Percentiles rank a stretch among this genome's conserved stretches.
Evolutionary conservation across 2,329 filamentous ascomycete species (phyloP).

Genomic region (Onygenales sp.): DNA sequence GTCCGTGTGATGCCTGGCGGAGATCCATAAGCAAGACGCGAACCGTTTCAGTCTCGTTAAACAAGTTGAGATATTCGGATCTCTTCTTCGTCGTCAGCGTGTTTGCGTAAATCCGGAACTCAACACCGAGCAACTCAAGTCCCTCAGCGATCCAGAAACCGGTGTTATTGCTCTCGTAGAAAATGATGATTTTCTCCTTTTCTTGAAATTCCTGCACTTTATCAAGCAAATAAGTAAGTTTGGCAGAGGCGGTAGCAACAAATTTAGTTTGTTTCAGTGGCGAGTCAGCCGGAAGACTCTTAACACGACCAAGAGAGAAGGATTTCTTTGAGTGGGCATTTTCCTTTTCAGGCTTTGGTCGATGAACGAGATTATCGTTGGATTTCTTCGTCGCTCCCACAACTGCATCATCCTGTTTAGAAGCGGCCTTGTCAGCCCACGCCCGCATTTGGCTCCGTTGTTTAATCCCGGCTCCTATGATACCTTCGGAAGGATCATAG

Average conservation of each 20-base stretch:
- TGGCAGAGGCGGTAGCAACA: conserved; percentile 74
- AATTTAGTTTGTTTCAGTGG: conserved; percentile 53
- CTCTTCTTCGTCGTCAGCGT: conserved; percentile 52
- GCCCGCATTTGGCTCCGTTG: conserved; percentile 19
- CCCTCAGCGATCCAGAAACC: conserved; percentile 79
- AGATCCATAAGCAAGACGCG: conserved; percentile 85
- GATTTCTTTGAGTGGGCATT: conserved; percentile 22
- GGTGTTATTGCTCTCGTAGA: conserved; percentile 81
- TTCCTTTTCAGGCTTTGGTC: conserved; percentile 15
- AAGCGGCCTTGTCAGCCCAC: too few species aligned
- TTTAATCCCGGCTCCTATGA: conserved; percentile 33
- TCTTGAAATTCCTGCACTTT: conserved; percentile 58
- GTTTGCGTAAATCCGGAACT: conserved; percentile 49
- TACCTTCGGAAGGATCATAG: conserved; percentile 29
- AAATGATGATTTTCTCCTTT: conserved; percentile 79
- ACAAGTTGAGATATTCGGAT: conserved; percentile 67
- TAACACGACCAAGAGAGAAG: conserved; percentile 13
- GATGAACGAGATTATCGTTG: conserved; percentile 13
- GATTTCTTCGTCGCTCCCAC: conserved; percentile 11
- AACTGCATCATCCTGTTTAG: too few species aligned
- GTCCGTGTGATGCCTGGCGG: conserved; percentile 75
- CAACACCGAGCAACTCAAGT: conserved; percentile 60
- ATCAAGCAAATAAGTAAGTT: conserved; percentile 76
- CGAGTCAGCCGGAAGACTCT: conserved; percentile 29
- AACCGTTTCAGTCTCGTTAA: conserved; percentile 60